These are phyloP conservation scores for Paracoccidioides lutzii DNA, from an alignment of 2,329 filamentous ascomycete genomes.

Conservation along the genomic window DNA sequence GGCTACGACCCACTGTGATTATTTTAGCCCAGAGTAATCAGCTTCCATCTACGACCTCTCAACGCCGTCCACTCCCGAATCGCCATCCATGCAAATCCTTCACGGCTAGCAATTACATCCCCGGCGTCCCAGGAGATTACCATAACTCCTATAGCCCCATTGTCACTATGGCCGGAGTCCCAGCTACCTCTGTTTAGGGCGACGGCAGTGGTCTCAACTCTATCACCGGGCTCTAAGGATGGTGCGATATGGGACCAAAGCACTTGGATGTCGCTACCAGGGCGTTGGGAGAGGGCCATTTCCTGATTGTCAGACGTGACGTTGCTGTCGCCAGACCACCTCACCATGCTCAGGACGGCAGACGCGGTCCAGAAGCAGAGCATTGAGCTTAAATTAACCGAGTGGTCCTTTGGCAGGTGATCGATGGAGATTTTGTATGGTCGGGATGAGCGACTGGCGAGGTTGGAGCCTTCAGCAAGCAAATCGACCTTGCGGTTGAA, in stretches of 20 bases:
- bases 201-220: neutral
- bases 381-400: neutral
- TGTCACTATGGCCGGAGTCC: neutral
- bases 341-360: neutral
- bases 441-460: neutral
- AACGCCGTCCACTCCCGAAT: neutral
- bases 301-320: neutral
- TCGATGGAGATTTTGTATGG: neutral
- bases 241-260: neutral
- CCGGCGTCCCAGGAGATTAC: neutral
- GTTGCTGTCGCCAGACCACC: neutral
- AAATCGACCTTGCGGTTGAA: neutral
- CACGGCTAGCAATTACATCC: neutral
- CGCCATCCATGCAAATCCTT: neutral
- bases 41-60: neutral
- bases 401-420: neutral
- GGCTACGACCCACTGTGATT: neutral
- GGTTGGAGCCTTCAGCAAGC: neutral
- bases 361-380: neutral
- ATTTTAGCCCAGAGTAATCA: neutral
- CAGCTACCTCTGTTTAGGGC: neutral
- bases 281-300: neutral
- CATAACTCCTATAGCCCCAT: neutral
- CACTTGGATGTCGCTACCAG: neutral
- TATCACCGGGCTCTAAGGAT: neutral